These are phyloP conservation scores for Stephanodiscus minutulus DNA, from an alignment of 108 stramenopile species.

Conservation along the genomic window DNA sequence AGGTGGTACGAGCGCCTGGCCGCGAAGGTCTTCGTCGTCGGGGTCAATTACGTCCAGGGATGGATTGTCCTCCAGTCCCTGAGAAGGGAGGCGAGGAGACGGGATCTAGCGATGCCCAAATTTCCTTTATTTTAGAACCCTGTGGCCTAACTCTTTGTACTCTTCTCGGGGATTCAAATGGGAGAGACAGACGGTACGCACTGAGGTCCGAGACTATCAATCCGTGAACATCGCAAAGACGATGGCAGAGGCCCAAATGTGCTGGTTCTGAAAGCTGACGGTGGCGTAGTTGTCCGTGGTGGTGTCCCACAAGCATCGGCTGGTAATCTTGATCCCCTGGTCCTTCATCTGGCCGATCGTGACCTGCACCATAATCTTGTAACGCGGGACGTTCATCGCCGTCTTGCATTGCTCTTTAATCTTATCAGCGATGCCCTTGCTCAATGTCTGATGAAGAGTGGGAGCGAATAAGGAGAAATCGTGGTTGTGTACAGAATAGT, in stretches of 20 bases:
- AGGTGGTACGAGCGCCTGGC: slow-evolving; percentile 79
- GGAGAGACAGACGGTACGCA: too few species aligned
- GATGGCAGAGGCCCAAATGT: slow-evolving; percentile 48
- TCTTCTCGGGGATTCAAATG: not conserved
- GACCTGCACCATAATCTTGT: slow-evolving; percentile 71
- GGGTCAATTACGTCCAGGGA: slow-evolving; percentile 84
- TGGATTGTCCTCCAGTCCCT: slow-evolving; percentile 84
- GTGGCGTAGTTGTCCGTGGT: slow-evolving; percentile 69
- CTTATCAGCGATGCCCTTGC: slow-evolving; percentile 59
- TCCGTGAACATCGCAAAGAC: slow-evolving; percentile 55
- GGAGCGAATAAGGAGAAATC: slow-evolving; percentile 2
- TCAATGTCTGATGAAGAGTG: slow-evolving; percentile 3
- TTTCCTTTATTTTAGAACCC: slow-evolving; percentile 78
- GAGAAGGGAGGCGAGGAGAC: slow-evolving; percentile 67
- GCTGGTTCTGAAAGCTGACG: slow-evolving; percentile 47
- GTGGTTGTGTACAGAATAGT: not conserved
- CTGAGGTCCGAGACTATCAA: too few species aligned
- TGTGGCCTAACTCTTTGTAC: not conserved
- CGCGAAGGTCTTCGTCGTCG: slow-evolving; percentile 67
- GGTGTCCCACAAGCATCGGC: slow-evolving; percentile 75
- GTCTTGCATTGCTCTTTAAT: slow-evolving; percentile 60
- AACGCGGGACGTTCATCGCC: slow-evolving; percentile 52
- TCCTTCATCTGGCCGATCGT: slow-evolving; percentile 71
- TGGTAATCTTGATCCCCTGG: slow-evolving; percentile 69
- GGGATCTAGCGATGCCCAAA: slow-evolving; percentile 82